Evolutionary conservation across 2,329 filamentous ascomycete genomes (phyloP).

Genomic region (Cryphonectria parasitica): DNA sequence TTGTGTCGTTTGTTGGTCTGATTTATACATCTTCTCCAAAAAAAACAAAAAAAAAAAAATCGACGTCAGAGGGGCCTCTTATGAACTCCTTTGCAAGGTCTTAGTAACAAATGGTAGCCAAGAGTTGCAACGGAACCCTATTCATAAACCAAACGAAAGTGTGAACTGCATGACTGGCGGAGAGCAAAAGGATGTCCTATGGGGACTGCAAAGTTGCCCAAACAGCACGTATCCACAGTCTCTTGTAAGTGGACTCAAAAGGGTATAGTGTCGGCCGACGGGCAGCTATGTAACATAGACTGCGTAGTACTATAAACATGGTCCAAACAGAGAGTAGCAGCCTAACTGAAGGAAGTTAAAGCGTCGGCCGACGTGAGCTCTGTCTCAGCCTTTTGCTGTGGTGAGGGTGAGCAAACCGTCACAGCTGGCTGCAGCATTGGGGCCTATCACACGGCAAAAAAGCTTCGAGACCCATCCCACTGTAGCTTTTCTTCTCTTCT

Average conservation of each 20-base stretch:
- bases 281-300: no score
- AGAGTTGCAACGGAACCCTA: background rate
- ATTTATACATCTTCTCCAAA: background rate
- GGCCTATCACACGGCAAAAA: background rate
- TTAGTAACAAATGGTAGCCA: background rate
- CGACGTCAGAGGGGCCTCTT: background rate
- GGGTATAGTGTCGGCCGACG: slow-evolving; percentile 1
- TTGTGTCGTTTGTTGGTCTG: background rate
- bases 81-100: background rate
- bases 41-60: no score
- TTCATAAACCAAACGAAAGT: background rate
- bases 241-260: background rate
- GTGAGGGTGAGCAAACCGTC: background rate
- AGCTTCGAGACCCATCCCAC: background rate
- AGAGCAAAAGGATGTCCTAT: background rate
- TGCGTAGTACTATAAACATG: no score
- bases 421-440: background rate
- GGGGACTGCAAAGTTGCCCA: background rate
- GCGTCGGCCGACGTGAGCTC: background rate
- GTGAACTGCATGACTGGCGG: background rate
- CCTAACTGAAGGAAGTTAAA: background rate
- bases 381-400: background rate
- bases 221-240: background rate
- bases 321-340: no score
- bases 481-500: background rate